Evolutionary conservation across 2,329 filamentous ascomycete species (phyloP), one percentile per base, ranked within the genome.

Genomic region (Zasmidium citrigriseum): DNA sequence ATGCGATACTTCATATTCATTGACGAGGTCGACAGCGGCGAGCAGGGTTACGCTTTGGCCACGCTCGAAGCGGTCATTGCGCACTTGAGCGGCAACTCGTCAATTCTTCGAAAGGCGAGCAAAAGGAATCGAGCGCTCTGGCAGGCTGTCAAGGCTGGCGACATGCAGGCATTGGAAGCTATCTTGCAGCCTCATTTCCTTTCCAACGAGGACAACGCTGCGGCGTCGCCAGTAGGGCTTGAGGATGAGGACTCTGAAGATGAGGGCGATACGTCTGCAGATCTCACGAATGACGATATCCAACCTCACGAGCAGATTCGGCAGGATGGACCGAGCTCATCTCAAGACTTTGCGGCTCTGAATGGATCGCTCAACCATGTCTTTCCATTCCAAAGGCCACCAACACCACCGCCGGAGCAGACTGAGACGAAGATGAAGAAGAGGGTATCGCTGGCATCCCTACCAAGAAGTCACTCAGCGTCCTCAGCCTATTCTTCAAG

Each of bases 1-100:
- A 96, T 98, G 82, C 89, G 93, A 46, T 91, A 96, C 69, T 99
- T 97, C 71, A 95, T 97, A 65, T 99, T 96, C 75, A 93, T 96
- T 52, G 95, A 98, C 67, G 95, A 99, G 75, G 92, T 99, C 9
- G 95, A 99, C 65, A 96, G 87, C 61, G 95, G 95, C 50, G 95
- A 99, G 76, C 89, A 96, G 80, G 95, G 95, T 9, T 99, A 99
- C 74, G 93, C 93, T 0, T 76, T 99, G 52, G 98, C 93, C 74
- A 99, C 95, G 0, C 91, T 98, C 60, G 95, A 99, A 74, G 95
- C 92, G 5, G 95, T 99, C 0, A 76, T 99, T 29, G 87, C 91
- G 1, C 98, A 99, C 72, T 83, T 99, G 2, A 85, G 88, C 9
- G 85, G 87, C 60, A 93, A 96, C 70, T 96, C 93, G 0, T 86